phyloP scores from a whole-genome alignment of 2,329 filamentous ascomycete genomes.

The Clonostachys byssicola region DNA sequence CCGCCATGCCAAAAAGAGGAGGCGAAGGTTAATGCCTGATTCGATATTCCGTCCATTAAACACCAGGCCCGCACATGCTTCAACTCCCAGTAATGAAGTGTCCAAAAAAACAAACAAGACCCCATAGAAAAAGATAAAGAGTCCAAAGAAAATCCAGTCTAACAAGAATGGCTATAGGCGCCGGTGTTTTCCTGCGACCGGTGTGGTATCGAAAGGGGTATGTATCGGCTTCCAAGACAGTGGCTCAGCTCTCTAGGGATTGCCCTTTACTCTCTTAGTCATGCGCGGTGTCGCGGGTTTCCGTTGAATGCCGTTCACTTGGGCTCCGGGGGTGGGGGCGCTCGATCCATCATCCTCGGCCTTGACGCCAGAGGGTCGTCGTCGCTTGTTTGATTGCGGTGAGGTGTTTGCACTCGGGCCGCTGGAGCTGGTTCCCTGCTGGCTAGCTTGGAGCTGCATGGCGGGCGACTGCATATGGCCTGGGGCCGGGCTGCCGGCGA shows the following conservation, averaged over 20 bases:
- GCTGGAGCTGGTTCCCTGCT: slow-evolving; percentile 63
- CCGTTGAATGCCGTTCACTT: slow-evolving; percentile 46
- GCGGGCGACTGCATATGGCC: slow-evolving; percentile 60
- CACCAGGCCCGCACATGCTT: not conserved
- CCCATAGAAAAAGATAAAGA: slow-evolving; percentile 4
- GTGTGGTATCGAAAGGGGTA: no score
- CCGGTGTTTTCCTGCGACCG: no score
- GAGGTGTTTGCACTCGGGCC: slow-evolving; percentile 66
- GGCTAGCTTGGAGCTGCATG: slow-evolving; percentile 65
- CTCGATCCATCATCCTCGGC: slow-evolving; percentile 47
- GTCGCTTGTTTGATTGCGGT: slow-evolving; percentile 55
- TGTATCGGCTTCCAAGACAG: no score
- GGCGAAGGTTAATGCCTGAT: no score
- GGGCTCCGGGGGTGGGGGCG: slow-evolving; percentile 42
- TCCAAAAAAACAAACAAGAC: not conserved
- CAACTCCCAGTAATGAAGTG: not conserved
- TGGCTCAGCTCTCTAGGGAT: slow-evolving; percentile 8
- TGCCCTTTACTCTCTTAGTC: slow-evolving; percentile 48
- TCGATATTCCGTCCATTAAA: not conserved
- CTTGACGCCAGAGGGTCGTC: slow-evolving; percentile 54
- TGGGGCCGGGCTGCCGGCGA: slow-evolving; percentile 56
- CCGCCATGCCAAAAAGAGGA: no score
- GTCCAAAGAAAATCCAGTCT: no score
- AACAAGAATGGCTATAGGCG: no score
- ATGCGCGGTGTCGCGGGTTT: slow-evolving; percentile 56